phyloP scores from a whole-genome alignment of 768 basidiomycete species.

The Mycena maculata region DNA sequence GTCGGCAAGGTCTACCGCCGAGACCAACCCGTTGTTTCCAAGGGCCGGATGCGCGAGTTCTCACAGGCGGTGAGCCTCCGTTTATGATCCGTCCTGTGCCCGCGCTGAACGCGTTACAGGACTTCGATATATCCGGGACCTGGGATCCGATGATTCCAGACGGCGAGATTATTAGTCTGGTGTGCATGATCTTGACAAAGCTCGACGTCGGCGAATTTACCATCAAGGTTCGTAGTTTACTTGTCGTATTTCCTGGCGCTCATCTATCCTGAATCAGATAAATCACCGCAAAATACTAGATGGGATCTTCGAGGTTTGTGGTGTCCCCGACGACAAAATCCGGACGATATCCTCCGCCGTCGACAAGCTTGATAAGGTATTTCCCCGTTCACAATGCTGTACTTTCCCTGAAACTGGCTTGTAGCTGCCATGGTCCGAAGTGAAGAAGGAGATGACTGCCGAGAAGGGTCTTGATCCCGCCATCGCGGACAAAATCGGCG shows the following conservation, averaged over 20 bases:
- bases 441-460: conserved; percentile 95
- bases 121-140: conserved; percentile 91
- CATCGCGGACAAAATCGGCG: conserved; percentile 93
- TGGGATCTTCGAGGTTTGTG: conserved; percentile 96
- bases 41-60: conserved; percentile 99
- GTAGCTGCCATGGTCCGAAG: conserved; percentile 89
- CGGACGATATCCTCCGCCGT: conserved; percentile 95
- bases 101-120: conserved; percentile 60
- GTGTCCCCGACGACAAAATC: conserved; percentile 91
- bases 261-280: conserved; percentile 58
- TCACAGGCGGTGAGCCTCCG: conserved; percentile 84
- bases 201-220: conserved; percentile 96
- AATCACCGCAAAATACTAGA: conserved; percentile 98
- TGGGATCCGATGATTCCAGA: conserved; percentile 99
- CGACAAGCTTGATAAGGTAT: conserved; percentile 97
- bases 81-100: neutral
- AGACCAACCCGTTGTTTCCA: conserved; percentile 97
- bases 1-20: conserved; percentile 98
- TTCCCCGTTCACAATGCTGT: neutral
- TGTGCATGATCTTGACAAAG: conserved; percentile 82
- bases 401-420: conserved; percentile 5
- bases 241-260: neutral
- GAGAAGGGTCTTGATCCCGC: conserved; percentile 89
- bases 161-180: conserved; percentile 85
- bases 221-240: conserved; percentile 71